phyloP scores from a whole-genome alignment of 176 grass and related monocot species.

The Paspalum notatum region DNA sequence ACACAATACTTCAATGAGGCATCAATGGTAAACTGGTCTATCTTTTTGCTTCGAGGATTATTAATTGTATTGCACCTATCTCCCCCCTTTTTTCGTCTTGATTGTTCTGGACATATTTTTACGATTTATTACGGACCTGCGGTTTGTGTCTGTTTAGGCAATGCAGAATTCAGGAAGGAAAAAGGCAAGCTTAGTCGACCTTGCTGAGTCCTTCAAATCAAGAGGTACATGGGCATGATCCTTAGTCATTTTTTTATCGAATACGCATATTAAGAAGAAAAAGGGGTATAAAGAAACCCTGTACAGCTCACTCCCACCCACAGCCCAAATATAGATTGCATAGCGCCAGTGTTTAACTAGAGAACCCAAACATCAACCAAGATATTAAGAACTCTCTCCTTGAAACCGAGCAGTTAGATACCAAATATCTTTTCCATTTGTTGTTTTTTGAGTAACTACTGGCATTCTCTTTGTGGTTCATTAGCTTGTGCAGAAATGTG shows the following conservation, averaged over 20 bases:
- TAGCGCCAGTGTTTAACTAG: too few species aligned
- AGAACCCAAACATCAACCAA: too few species aligned
- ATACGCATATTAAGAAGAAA: too few species aligned
- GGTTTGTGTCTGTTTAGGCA: conserved; percentile 43
- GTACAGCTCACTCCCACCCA: too few species aligned
- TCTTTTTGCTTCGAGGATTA: conserved; percentile 13
- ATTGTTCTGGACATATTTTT: neutral
- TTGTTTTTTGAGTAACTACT: conserved; percentile 20
- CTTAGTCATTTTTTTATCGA: neutral
- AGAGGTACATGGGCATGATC: conserved; percentile 51
- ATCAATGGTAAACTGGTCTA: conserved; percentile 40
- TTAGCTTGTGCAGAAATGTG: conserved; percentile 11
- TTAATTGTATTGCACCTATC: neutral
- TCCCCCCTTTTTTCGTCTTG: neutral
- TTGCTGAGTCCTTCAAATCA: conserved; percentile 77
- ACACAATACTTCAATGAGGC: conserved; percentile 65
- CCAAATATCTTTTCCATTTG: neutral
- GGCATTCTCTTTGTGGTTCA: neutral
- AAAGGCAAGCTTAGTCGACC: conserved; percentile 49
- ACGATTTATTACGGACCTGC: neutral
- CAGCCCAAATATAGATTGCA: too few species aligned
- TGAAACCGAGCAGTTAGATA: too few species aligned
- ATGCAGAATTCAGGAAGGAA: conserved; percentile 47
- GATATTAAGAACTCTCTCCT: too few species aligned
- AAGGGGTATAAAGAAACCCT: too few species aligned